Conservation (phyloP, 2,329 filamentous ascomycete species). For the Trichothecium sympodiale region DNA sequence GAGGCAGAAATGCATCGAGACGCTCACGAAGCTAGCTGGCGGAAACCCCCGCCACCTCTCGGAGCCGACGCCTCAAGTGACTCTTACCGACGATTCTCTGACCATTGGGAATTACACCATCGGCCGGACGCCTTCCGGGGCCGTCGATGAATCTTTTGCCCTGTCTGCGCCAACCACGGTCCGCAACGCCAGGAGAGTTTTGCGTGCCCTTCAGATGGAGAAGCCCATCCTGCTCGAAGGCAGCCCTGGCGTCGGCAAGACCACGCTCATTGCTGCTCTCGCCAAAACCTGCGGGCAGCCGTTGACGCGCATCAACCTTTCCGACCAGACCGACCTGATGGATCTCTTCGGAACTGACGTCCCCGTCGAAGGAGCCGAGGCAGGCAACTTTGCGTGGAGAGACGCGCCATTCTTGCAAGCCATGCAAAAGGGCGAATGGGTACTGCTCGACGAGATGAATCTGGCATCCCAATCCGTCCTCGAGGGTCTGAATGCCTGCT, state of each 20-base stretch:
- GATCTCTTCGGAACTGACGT: constrained; percentile 96
- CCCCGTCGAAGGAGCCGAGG: constrained; percentile 82
- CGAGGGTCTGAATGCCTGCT: constrained; percentile 89
- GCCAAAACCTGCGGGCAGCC: constrained; percentile 70
- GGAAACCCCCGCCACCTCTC: constrained; percentile 52
- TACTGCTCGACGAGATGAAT: constrained; percentile 97
- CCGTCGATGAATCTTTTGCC: constrained; percentile 33
- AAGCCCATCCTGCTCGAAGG: constrained; percentile 94
- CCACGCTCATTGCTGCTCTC: constrained; percentile 78
- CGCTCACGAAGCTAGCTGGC: constrained; percentile 61
- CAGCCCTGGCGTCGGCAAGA: constrained; percentile 97
- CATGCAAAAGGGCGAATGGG: constrained; percentile 96
- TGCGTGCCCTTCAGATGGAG: constrained; percentile 75
- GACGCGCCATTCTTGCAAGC: constrained; percentile 92
- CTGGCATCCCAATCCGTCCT: constrained; percentile 92
- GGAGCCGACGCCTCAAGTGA: constrained; percentile 47
- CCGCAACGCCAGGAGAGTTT: constrained; percentile 80
- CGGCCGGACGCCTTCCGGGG: constrained; percentile 31
- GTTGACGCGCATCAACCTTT: constrained; percentile 89
- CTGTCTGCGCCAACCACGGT: constrained; percentile 85
- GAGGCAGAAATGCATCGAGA: constrained; percentile 59
- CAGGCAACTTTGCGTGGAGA: constrained; percentile 87
- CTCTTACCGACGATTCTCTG: constrained; percentile 38
- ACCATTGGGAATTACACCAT: constrained; percentile 68
- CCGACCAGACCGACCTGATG: constrained; percentile 95